A percentile compares a stretch with the other conserved stretches of the same genome.
Conservation (phyloP, 169 alveolate species). For the Cyclospora cayetanensis region DNA sequence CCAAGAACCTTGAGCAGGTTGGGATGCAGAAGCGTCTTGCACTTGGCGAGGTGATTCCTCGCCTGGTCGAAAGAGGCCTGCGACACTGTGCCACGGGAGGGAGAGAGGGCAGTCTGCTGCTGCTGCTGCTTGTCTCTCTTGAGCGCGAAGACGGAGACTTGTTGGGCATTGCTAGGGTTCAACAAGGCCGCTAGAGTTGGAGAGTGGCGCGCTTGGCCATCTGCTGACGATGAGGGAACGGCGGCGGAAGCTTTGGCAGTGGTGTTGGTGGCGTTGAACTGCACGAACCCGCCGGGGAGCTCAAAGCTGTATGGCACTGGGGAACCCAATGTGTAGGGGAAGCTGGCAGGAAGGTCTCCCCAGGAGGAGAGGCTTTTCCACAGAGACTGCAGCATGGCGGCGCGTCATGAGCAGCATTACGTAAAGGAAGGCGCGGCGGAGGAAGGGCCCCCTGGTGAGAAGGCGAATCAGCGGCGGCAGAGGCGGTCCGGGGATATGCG, state of each 20-base stretch:
- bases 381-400: constrained; percentile 64
- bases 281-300: constrained; percentile 51
- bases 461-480: too few relatives aligned
- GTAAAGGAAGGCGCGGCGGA: too few relatives aligned
- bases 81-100: constrained; percentile 23
- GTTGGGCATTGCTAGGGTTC: constrained; percentile 23
- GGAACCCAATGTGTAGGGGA: constrained; percentile 44
- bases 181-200: constrained; percentile 39
- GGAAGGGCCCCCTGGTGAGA: too few relatives aligned
- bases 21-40: constrained; percentile 70
- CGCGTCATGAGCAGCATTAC: too few relatives aligned
- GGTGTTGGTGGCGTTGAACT: constrained; percentile 39
- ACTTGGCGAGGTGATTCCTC: constrained; percentile 39
- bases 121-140: constrained; percentile 50
- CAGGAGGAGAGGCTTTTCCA: constrained; percentile 54
- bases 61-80: constrained; percentile 36
- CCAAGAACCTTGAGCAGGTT: constrained; percentile 61
- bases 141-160: constrained; percentile 35
- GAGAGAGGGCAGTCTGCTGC: too few relatives aligned
- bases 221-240: background rate
- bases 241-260: too few relatives aligned
- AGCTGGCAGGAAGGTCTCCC: constrained; percentile 51
- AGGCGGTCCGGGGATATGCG: too few relatives aligned
- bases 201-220: background rate
- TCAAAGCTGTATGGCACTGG: constrained; percentile 40